phyloP scores from a whole-genome alignment of 176 grass and related monocot genomes.

The Aegilops bicornis region DNA sequence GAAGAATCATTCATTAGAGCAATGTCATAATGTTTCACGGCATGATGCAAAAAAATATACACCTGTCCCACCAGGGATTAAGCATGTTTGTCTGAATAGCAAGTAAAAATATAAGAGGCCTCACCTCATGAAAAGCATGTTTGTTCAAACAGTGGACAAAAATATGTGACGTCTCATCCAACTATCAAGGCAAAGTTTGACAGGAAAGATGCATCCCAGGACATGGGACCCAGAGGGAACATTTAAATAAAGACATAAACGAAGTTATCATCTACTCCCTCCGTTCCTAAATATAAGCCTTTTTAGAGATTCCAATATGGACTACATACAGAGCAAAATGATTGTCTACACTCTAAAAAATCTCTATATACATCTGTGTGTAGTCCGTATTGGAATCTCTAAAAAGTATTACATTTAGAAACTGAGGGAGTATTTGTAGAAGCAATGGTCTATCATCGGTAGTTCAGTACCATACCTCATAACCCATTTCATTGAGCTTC shows the following conservation, averaged over 20 bases:
- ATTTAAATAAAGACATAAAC: not conserved
- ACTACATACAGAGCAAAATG: too few species aligned
- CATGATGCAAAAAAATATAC: not conserved
- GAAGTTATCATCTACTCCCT: too few species aligned
- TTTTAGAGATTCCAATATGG: too few species aligned
- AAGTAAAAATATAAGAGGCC: not conserved
- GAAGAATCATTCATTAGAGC: not conserved
- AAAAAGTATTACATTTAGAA: too few species aligned
- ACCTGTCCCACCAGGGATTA: not conserved
- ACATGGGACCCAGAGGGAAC: not conserved
- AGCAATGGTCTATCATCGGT: not conserved
- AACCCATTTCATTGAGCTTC: conserved; percentile 78
- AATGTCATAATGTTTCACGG: not conserved
- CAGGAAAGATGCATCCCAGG: not conserved
- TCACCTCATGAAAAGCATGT: not conserved
- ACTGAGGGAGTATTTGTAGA: too few species aligned
- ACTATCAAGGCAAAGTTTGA: not conserved
- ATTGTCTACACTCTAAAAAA: too few species aligned
- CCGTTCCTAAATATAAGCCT: too few species aligned
- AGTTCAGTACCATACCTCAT: conserved; percentile 58
- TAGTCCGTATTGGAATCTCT: too few species aligned
- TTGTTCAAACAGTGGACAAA: not conserved
- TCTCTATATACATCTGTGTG: too few species aligned
- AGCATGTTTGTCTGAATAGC: not conserved
- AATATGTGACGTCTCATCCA: not conserved